These are phyloP conservation scores for Cryptomeria japonica DNA, from an alignment of 75 land plant genomes.

Conservation along the genomic window DNA sequence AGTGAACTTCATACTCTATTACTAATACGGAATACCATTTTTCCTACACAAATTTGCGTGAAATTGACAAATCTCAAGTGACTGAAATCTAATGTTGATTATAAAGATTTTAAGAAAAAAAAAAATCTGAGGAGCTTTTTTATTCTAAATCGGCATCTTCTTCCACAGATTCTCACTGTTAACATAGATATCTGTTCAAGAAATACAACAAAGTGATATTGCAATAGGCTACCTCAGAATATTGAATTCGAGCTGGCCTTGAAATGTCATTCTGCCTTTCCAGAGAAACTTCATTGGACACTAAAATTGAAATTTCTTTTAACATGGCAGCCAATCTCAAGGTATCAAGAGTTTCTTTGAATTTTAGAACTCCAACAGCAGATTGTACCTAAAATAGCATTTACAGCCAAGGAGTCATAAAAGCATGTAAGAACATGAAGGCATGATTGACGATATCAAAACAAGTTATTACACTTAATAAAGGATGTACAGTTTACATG, in stretches of 20 bases:
- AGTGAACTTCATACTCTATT: neutral
- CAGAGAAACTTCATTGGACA: slow-evolving; percentile 1
- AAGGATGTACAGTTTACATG: neutral
- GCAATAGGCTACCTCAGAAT: slow-evolving; percentile 7
- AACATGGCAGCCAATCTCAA: slow-evolving; percentile 1
- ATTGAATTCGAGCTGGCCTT: neutral
- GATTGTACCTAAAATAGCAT: neutral
- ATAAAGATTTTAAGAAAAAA: neutral
- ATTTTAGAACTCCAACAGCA: neutral
- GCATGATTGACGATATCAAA: neutral
- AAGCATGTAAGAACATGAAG: neutral
- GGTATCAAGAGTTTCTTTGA: neutral
- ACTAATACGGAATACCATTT: neutral
- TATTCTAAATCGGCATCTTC: neutral
- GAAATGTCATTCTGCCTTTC: neutral
- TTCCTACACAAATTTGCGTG: neutral
- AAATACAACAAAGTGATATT: neutral
- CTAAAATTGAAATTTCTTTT: slow-evolving; percentile 15
- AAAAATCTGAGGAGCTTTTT: neutral
- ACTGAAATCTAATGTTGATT: neutral
- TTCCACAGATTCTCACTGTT: neutral
- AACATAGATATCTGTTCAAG: neutral
- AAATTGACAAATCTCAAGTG: neutral
- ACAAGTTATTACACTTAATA: neutral
- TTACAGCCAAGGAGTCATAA: neutral